Base-by-base conservation (phyloP, 1,284 basidiomycete species). In the Earliella scabrosa region DNA sequence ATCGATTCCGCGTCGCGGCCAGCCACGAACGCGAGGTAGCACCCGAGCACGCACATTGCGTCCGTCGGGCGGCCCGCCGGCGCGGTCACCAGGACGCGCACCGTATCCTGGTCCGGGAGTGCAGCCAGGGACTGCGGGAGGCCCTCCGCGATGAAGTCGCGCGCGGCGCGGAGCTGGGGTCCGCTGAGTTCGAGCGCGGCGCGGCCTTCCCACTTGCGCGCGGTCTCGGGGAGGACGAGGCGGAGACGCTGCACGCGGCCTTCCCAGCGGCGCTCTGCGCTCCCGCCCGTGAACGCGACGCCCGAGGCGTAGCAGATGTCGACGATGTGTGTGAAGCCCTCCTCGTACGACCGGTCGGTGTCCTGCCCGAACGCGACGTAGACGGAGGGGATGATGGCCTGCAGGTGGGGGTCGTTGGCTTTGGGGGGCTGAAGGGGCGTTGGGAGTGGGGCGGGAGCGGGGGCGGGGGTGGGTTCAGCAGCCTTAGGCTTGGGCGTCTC, bases 131-230 rank as follows among this genome's bases (percentile, higher is more conserved):
- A 26, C 46, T 59, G 50, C 35, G 68, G 68, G 8, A 67, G 58
- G 20, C 61, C 60, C 59, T 68, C 56, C 20, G 56, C 66, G 51
- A 70, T 50, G 63, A 70, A 70, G 65, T 69, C 70, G 45, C 68
- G 65, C 47, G 63, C 65, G 2, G 59, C 58, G 51, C 66, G 66
- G 9, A 71, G 63, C 52, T 71, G 70, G 1, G 59, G 55, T 56
- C 67, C 66, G 56, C 51, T 65, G 29, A 71, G 64, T 23, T 61
- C 65, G 38, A 71, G 65, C 24, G 55, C 63, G 2, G 66, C 60
- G 5, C 67, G 65, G 10, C 41, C 45, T 24, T 20, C 24, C 16
- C 24, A 14, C 18, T 36, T 41, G 40, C 47, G 57, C 24, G 63
- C 43, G 11, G 56, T 38, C 43, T 46, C 51, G 34, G 68, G 64